Evolutionary conservation across 108 stramenopile species (phyloP).

Genomic region (Skeletonema tropicum): DNA sequence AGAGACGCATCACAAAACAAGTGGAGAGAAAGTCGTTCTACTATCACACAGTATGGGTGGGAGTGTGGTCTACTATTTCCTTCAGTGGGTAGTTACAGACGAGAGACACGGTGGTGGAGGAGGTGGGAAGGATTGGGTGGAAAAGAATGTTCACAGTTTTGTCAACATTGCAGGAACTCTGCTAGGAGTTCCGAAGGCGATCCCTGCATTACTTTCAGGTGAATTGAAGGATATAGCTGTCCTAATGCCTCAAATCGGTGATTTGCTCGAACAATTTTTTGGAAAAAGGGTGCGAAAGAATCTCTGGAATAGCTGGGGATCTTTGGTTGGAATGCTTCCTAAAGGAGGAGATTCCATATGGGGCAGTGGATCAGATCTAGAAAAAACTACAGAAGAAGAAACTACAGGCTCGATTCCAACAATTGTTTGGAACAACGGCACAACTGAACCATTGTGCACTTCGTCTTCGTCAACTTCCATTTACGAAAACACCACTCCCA

Average conservation of each 20-base stretch:
- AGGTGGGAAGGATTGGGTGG: slow-evolving; percentile 82
- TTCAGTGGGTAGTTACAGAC: slow-evolving; percentile 76
- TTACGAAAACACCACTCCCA: slow-evolving; percentile 11
- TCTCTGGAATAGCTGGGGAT: slow-evolving; percentile 79
- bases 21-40: slow-evolving; percentile 78
- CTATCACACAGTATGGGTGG: slow-evolving; percentile 86
- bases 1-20: slow-evolving; percentile 68
- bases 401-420: slow-evolving; percentile 11
- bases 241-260: slow-evolving; percentile 62
- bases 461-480: not conserved
- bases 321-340: slow-evolving; percentile 83
- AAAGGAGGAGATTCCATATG: slow-evolving; percentile 87
- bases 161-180: slow-evolving; percentile 92
- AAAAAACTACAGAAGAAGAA: not conserved
- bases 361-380: slow-evolving; percentile 68
- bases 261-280: slow-evolving; percentile 75
- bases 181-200: slow-evolving; percentile 83
- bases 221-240: slow-evolving; percentile 87
- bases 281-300: slow-evolving; percentile 63
- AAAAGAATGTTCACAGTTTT: slow-evolving; percentile 74
- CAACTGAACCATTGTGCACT: slow-evolving; percentile 28
- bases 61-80: slow-evolving; percentile 75
- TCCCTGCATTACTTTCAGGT: slow-evolving; percentile 79
- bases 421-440: slow-evolving; percentile 39
- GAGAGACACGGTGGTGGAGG: slow-evolving; percentile 67